These are phyloP conservation scores for Ceratobasidium sp. DNA, from an alignment of 1,284 basidiomycete genomes.

Conservation along the genomic window DNA sequence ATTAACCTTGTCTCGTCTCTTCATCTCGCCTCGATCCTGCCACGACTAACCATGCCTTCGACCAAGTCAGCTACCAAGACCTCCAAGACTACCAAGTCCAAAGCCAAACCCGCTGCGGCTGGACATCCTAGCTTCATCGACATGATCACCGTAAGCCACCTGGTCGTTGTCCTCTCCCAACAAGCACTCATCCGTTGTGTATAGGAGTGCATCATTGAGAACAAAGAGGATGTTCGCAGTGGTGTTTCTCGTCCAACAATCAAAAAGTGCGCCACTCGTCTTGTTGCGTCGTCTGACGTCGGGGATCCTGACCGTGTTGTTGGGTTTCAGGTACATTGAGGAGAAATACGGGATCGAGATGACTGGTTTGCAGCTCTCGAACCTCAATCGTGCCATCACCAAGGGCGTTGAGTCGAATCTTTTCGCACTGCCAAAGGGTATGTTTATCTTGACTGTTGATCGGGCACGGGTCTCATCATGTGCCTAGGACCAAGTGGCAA, in stretches of 20 bases:
- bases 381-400: slow-evolving; percentile 46
- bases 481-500: slow-evolving; percentile 47
- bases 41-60: slow-evolving; percentile 14
- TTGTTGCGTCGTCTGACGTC: background rate
- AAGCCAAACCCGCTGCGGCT: slow-evolving; percentile 38
- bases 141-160: slow-evolving; percentile 47
- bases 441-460: slow-evolving; percentile 9
- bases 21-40: background rate
- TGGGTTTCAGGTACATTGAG: slow-evolving; percentile 45
- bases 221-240: slow-evolving; percentile 46
- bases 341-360: slow-evolving; percentile 46
- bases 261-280: slow-evolving; percentile 46
- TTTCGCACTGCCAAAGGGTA: slow-evolving; percentile 48
- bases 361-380: slow-evolving; percentile 42
- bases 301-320: slow-evolving; percentile 11
- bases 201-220: slow-evolving; percentile 47
- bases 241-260: slow-evolving; percentile 48
- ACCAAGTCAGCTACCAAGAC: slow-evolving; percentile 48
- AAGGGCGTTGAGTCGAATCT: slow-evolving; percentile 44
- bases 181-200: background rate
- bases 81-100: slow-evolving; percentile 42
- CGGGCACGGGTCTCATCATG: background rate
- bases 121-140: slow-evolving; percentile 48
- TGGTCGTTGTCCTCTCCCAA: background rate
- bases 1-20: background rate